Base-by-base conservation (phyloP, 257 asterid genomes). In the Nicotiana paniculata region DNA sequence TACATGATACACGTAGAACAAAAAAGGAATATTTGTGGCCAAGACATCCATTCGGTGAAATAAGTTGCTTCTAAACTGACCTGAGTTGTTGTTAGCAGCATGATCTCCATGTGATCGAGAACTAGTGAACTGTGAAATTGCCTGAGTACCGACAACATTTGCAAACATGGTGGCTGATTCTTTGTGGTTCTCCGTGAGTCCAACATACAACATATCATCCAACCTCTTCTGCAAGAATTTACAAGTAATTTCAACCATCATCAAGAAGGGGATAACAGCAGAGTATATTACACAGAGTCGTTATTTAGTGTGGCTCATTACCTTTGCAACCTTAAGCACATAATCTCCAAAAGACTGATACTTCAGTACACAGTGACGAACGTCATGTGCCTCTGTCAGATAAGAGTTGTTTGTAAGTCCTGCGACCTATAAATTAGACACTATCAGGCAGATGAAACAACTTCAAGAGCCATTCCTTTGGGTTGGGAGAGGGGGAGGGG, bases 401-500 rank as follows among this genome's bases (percentile, higher is more conserved):
- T 88, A 90, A 24, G 99, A 94, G 89, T 91, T 96, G 89, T 96
- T 96, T 82, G 99, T 93, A 88, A 96, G 98, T 84, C 99, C 99
- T 62, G 89, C 88, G 67, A 88, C 77, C 88, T 87, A 77, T 82
- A 59, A 82, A 84, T 81, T 84, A 88, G 82, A 80, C 72, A 84
- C 81, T 26, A 68, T 77, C 65, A 81, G 82, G 24, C 53, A 53
- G 68, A 74, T 55, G 9, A 53, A 77, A 30, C 72, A 78, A 18
- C 77, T 37, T 4, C 51, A 84, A 81, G 77, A 69, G 55, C 75
- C 62, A 81, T n/a, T 28, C 68, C 46, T n/a, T 81, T 79, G 77
- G 57, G 63, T 55, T 55, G 65, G 66, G 81, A 62, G 59, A 46
- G 43, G 82, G 6, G 77, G 16, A 61, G n/a, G 30, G 62, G 37